Evolutionary conservation across 2,329 filamentous ascomycete species (phyloP).

Genomic region (Reticulascus tulasneorum): DNA sequence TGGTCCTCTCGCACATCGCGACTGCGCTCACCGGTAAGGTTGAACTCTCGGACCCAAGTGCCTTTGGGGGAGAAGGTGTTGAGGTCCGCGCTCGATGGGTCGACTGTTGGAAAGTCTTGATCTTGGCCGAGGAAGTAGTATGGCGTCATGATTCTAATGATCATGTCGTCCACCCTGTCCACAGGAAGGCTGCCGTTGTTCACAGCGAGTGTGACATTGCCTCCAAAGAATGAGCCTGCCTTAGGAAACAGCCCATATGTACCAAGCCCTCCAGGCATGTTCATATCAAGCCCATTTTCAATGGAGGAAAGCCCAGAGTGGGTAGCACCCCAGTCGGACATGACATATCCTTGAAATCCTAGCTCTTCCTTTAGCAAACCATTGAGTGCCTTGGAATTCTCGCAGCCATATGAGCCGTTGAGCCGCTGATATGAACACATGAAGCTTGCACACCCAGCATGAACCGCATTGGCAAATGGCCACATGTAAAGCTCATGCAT

Average conservation of each 20-base stretch:
- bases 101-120: constrained; percentile 37
- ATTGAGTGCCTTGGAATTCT: constrained; percentile 45
- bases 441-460: constrained; percentile 27
- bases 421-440: constrained; percentile 43
- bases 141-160: constrained; percentile 49
- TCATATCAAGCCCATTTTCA: constrained; percentile 44
- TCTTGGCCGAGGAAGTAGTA: constrained; percentile 49
- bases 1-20: constrained; percentile 50
- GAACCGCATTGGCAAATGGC: constrained; percentile 29
- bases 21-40: constrained; percentile 49
- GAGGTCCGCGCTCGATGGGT: constrained; percentile 43
- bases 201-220: constrained; percentile 41
- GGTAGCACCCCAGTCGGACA: constrained; percentile 41
- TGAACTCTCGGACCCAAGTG: constrained; percentile 36
- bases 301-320: constrained; percentile 25
- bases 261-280: constrained; percentile 44
- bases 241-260: constrained; percentile 23
- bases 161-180: constrained; percentile 42
- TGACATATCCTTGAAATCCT: constrained; percentile 42
- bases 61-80: constrained; percentile 45
- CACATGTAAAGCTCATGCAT: constrained; percentile 48
- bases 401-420: constrained; percentile 46
- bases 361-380: constrained; percentile 46
- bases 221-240: constrained; percentile 38
- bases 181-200: constrained; percentile 41